Percentiles rank a stretch among this genome's conserved stretches.
These are phyloP conservation scores for Vigna hirtella DNA, from an alignment of 306 rosid genomes.

Conservation along the genomic window DNA sequence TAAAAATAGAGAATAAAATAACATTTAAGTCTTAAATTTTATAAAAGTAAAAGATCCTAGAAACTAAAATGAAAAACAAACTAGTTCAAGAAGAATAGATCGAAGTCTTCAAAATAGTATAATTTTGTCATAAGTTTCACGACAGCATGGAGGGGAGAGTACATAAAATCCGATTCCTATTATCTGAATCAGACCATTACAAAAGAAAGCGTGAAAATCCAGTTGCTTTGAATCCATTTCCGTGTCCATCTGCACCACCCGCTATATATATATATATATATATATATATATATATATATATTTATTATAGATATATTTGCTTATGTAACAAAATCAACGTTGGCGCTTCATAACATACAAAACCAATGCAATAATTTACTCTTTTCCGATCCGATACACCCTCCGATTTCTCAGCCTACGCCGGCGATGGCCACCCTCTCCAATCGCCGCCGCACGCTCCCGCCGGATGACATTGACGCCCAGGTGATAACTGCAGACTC, in stretches of 20 bases:
- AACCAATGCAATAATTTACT: constrained; percentile 17
- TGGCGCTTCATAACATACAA: background rate
- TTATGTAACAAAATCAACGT: background rate
- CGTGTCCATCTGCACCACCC: background rate
- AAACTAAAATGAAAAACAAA: no score
- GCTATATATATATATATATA: background rate
- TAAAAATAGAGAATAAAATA: no score
- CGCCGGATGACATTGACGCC: background rate
- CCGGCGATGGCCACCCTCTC: constrained; percentile 27
- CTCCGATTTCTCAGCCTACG: background rate
- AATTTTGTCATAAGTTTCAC: no score
- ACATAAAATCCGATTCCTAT: background rate
- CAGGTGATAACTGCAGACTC: background rate
- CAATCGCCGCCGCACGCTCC: constrained; percentile 39
- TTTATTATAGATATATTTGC: background rate
- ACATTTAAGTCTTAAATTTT: no score
- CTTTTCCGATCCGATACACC: background rate
- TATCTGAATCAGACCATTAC: no score
- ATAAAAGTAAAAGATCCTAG: no score
- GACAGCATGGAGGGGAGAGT: background rate
- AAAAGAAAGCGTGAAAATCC: background rate
- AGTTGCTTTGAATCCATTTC: background rate
- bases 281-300: no score
- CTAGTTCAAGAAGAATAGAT: no score
- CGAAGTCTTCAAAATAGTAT: no score